Conservation (phyloP, 2,329 filamentous ascomycete species). For the Fusarium sp. region DNA sequence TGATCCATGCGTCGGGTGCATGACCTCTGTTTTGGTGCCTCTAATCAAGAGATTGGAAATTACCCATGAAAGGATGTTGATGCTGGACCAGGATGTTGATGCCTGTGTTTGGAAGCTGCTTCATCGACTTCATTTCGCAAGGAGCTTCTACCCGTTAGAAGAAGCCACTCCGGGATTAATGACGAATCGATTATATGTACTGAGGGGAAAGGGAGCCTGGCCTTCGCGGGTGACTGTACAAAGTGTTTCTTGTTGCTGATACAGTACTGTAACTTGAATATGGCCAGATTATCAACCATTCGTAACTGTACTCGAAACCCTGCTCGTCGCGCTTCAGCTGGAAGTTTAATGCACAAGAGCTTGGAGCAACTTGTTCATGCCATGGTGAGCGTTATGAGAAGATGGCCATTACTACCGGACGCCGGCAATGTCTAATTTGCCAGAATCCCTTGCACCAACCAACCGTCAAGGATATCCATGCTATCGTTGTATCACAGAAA, state of each 20-base stretch:
- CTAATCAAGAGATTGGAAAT: constrained; percentile 35
- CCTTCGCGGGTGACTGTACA: background rate
- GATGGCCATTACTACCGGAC: background rate
- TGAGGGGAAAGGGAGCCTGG: background rate
- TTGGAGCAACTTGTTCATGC: background rate
- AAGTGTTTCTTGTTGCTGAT: background rate
- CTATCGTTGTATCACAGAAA: background rate
- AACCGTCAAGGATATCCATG: background rate
- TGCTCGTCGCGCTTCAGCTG: background rate
- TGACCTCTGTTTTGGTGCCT: constrained; percentile 35
- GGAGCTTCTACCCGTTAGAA: background rate
- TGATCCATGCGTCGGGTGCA: constrained; percentile 42
- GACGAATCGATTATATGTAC: background rate
- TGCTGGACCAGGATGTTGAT: constrained; percentile 10
- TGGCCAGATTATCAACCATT: background rate
- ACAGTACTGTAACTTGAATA: background rate
- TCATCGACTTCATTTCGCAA: background rate
- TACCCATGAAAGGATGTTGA: constrained; percentile 25
- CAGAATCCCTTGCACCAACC: background rate
- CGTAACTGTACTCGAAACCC: constrained; percentile 3
- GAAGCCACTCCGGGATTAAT: background rate
- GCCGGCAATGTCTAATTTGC: background rate
- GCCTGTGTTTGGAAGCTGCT: constrained; percentile 2
- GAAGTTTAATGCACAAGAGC: background rate
- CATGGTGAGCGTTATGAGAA: background rate